A percentile compares a stretch with the other conserved stretches of the same genome.
Conservation (phyloP, 495 filamentous ascomycete genomes). For the Neurospora pannonica region DNA sequence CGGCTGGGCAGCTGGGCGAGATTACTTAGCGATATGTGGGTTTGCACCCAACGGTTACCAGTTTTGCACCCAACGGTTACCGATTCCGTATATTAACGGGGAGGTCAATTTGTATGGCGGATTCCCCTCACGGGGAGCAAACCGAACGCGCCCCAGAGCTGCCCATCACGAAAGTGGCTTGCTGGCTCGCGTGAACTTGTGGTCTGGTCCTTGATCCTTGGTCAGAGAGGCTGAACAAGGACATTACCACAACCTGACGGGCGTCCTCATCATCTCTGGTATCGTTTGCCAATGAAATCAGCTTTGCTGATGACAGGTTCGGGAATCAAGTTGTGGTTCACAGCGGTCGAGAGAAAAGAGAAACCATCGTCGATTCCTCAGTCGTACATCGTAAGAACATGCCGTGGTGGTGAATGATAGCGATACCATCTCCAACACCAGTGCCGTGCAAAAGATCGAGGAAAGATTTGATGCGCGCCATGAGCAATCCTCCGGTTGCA, state of each 20-base stretch:
- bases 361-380: background rate
- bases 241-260: background rate
- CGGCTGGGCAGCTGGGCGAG: too few species aligned
- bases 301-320: background rate
- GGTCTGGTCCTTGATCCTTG: background rate
- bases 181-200: background rate
- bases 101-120: too few species aligned
- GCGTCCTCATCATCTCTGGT: background rate
- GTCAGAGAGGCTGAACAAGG: background rate
- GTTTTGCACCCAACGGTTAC: too few species aligned
- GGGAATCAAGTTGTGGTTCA: background rate
- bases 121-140: too few species aligned
- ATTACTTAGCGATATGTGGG: too few species aligned
- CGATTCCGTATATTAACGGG: too few species aligned
- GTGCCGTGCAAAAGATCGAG: background rate
- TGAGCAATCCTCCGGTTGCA: background rate
- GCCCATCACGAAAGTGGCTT: background rate
- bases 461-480: background rate
- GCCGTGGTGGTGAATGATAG: background rate
- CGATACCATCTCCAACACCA: background rate
- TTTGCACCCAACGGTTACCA: too few species aligned
- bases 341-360: background rate
- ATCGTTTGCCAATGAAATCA: background rate
- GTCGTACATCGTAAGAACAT: background rate
- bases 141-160: too few species aligned